A percentile compares a stretch with the other conserved stretches of the same genome.
phyloP scores from a whole-genome alignment of 106 monocot species.

The Dioscorea zingiberensis region DNA sequence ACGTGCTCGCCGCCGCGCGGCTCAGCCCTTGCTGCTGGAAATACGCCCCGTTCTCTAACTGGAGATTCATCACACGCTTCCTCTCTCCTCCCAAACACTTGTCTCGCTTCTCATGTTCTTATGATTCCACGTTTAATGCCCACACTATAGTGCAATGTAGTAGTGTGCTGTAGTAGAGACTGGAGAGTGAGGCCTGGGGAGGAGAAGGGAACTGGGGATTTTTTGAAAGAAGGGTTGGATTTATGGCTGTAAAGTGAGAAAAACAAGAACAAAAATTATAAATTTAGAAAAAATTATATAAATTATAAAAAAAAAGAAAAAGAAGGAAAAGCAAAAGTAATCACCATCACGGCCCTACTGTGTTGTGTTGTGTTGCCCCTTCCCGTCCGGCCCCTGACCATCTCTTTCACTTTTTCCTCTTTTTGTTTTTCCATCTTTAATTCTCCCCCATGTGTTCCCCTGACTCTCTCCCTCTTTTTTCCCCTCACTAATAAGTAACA shows the following conservation, averaged over 20 bases:
- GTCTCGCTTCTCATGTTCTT: neutral
- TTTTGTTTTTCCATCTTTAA: conserved; percentile 5
- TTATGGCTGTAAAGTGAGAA: neutral
- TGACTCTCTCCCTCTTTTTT: neutral
- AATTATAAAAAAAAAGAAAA: neutral
- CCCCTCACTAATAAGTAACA: no score
- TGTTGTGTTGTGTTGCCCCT: neutral
- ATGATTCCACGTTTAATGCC: neutral
- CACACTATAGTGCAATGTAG: no score
- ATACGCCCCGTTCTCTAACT: neutral
- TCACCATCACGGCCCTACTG: conserved; percentile 5
- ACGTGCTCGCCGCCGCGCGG: conserved; percentile 19
- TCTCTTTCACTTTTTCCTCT: neutral
- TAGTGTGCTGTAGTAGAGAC: neutral
- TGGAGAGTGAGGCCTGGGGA: neutral
- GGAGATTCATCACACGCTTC: conserved; percentile 2
- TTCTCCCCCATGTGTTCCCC: no score
- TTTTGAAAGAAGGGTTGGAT: neutral
- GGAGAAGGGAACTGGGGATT: neutral
- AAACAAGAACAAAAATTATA: neutral
- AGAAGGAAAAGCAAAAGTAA: conserved; percentile 8
- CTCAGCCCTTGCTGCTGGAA: no score
- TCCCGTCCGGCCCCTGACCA: neutral
- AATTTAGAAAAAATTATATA: neutral
- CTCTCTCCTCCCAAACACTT: neutral